phyloP scores from a whole-genome alignment of 2,329 filamentous ascomycete genomes.

The Colletotrichum falcatum region DNA sequence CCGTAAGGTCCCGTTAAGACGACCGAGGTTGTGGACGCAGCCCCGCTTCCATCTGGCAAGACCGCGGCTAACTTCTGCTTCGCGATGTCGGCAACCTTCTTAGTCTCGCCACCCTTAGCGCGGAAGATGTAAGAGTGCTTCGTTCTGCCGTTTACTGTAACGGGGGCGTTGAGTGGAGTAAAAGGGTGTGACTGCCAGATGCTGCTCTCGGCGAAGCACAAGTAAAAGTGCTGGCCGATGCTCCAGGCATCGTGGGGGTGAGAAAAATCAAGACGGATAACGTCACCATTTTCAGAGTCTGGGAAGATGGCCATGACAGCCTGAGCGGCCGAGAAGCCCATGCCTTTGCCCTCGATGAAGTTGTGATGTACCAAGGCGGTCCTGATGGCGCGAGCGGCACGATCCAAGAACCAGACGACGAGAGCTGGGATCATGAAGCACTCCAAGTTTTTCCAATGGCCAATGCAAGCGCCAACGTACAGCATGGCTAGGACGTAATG shows the following conservation, averaged over 20 bases:
- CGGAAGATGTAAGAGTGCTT: slow-evolving; percentile 69
- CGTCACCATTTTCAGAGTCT: slow-evolving; percentile 67
- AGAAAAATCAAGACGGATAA: slow-evolving; percentile 74
- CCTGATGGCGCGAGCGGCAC: slow-evolving; percentile 68
- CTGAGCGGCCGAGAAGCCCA: slow-evolving; percentile 66
- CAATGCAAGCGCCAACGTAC: slow-evolving; percentile 82
- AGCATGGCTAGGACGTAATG: slow-evolving; percentile 80
- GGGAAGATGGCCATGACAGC: slow-evolving; percentile 65
- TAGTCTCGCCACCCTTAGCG: slow-evolving; percentile 70
- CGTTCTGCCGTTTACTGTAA: slow-evolving; percentile 53
- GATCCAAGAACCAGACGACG: slow-evolving; percentile 74
- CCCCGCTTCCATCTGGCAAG: slow-evolving; percentile 12
- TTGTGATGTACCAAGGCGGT: slow-evolving; percentile 72
- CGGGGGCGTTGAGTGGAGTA: slow-evolving; percentile 69
- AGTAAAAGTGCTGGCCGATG: slow-evolving; percentile 78
- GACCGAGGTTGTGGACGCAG: slow-evolving; percentile 61
- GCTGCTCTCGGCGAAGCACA: slow-evolving; percentile 74
- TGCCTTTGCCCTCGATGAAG: slow-evolving; percentile 56
- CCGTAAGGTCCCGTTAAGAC: slow-evolving; percentile 75
- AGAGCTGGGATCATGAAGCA: slow-evolving; percentile 78
- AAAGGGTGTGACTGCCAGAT: slow-evolving; percentile 82
- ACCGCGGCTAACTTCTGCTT: slow-evolving; percentile 50
- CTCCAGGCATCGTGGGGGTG: slow-evolving; percentile 72
- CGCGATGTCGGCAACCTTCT: slow-evolving; percentile 62
- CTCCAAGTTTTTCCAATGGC: slow-evolving; percentile 75